Evolutionary conservation across 208 protist genomes (phyloP), one percentile per base, ranked within the genome.

Genomic region (Trypanosoma mega): DNA sequence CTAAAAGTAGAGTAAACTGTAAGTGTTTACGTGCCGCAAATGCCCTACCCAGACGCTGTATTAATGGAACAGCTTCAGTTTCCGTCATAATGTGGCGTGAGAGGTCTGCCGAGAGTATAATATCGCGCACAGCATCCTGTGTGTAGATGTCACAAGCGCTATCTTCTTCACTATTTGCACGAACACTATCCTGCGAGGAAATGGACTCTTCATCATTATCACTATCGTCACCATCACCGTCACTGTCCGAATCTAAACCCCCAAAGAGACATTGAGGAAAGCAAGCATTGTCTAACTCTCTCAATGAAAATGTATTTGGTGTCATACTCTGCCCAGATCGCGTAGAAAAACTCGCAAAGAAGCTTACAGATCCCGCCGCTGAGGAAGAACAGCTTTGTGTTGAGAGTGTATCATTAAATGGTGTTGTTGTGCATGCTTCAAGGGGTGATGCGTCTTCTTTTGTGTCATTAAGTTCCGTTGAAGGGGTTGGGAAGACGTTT

Each of bases 31-130:
- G 74, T 24, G 51, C 58, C 16, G 75, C 63, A 60, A 67, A 74
- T 37, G 68, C 79, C n/a, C 74, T 66, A 11, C 71, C 79, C 24
- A 76, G 47, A 8, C 74, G 79, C 49, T 81, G 74, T 14, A 85
- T 53, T 21, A 76, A 53, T 21, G 55, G 16, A 24, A 67, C 46
- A 2, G 71, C 79, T 12, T 72, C 36, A 9, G 43, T 41, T 33
- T 53, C 33, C 1, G 57, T 48, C 34, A 67, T 43, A 7, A 39
- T 33, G 4, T 50, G 41, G 9, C 43, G 39, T 24, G 67, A 60
- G 6, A 68, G 27, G 23, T 63, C 44, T 8, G 46, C 62, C 0
- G 64, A 55, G 0, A 70, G 54, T 21, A 52, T 53, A 36, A 74
- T 68, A 49, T 61, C 68, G 0, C 39, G 44, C 37, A 55, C n/a